phyloP scores from a whole-genome alignment of 306 rosid genomes.

The Hippophae tibetana region DNA sequence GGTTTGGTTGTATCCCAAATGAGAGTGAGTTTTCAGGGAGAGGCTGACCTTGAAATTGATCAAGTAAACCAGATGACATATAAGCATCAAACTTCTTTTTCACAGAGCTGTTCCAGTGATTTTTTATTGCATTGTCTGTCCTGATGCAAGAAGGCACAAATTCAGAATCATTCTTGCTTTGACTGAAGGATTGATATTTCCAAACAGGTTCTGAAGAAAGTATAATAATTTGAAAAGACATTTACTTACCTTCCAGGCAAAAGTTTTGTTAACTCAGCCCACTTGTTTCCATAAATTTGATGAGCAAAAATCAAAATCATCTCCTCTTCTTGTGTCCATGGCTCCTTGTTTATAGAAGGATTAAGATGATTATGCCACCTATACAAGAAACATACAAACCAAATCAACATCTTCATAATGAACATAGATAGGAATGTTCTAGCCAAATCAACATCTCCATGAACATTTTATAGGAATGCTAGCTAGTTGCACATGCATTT shows the following conservation, averaged over 20 bases:
- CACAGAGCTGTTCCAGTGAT: constrained; percentile 99
- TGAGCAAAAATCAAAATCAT: constrained; percentile 82
- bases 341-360: constrained; percentile 90
- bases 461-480: background rate
- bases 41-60: constrained; percentile 49
- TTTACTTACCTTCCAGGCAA: constrained; percentile 84
- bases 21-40: constrained; percentile 45
- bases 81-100: constrained; percentile 92
- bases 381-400: background rate
- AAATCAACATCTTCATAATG: background rate
- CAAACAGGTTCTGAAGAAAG: background rate
- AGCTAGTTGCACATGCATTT: too few species aligned
- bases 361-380: constrained; percentile 99
- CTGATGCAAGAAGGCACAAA: constrained; percentile 52
- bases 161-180: constrained; percentile 2
- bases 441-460: background rate
- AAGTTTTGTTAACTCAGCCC: constrained; percentile 92
- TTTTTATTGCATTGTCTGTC: constrained; percentile 99
- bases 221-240: background rate
- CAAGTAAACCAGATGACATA: constrained; percentile 80
- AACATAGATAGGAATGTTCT: background rate
- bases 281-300: constrained; percentile 82
- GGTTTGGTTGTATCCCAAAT: constrained; percentile 46
- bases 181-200: background rate
- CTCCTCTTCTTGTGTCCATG: constrained; percentile 98